A percentile compares a stretch with the other conserved stretches of the same genome.
phyloP scores from a whole-genome alignment of 192 early-diverging fungal species.

The Rhizophagus clarus region DNA sequence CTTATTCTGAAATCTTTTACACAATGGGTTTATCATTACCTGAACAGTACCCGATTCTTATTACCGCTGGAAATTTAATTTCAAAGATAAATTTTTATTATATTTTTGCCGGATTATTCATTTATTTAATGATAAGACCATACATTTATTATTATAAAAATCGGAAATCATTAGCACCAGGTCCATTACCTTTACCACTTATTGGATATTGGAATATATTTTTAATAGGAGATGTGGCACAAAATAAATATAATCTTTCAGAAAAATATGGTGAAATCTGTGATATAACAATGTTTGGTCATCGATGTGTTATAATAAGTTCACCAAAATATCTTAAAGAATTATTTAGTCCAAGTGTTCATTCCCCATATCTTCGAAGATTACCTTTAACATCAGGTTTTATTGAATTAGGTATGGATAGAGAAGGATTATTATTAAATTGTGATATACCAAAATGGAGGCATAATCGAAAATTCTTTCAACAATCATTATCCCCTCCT shows the following conservation, averaged over 20 bases:
- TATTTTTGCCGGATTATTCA: neutral
- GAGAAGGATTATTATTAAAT: conserved; percentile 30
- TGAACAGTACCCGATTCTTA: too few relatives aligned
- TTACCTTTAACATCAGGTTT: conserved; percentile 7
- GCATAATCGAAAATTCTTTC: conserved; percentile 30
- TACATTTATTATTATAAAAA: conserved; percentile 5
- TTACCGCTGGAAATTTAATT: neutral
- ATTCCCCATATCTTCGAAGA: conserved; percentile 13
- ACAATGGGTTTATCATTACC: too few relatives aligned
- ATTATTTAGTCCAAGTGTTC: conserved; percentile 22
- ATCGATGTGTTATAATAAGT: neutral
- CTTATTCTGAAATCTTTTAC: too few relatives aligned
- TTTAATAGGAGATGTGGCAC: conserved; percentile 11
- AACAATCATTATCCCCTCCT: conserved; percentile 29
- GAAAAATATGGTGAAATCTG: conserved; percentile 20
- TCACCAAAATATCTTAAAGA: conserved; percentile 14
- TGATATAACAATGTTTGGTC: conserved; percentile 24
- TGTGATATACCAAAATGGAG: conserved; percentile 19
- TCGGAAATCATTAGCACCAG: neutral
- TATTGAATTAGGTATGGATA: conserved; percentile 25
- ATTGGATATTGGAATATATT: conserved; percentile 7
- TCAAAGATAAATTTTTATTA: neutral
- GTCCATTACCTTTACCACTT: conserved; percentile 19
- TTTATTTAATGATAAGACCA: neutral
- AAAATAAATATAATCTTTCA: conserved; percentile 3